Percentiles rank a stretch among this genome's conserved stretches.
These are phyloP conservation scores for Ganoderma lingzhi DNA, from an alignment of 1,284 basidiomycete species.

Conservation along the genomic window DNA sequence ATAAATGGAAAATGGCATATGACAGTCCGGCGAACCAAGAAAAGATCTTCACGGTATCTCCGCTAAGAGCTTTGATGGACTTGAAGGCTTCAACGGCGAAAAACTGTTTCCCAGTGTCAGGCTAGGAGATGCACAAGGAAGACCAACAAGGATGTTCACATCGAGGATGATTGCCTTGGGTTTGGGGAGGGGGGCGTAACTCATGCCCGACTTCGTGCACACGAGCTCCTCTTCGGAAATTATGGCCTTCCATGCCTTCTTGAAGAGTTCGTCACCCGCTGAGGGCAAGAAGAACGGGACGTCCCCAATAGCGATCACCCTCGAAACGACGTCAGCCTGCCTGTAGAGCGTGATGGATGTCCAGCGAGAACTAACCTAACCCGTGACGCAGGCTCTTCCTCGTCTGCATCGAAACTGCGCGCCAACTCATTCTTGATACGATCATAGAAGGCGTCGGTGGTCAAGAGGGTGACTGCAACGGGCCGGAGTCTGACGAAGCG, in stretches of 20 bases:
- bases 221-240: background rate
- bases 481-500: background rate
- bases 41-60: conserved; percentile 25
- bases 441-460: background rate
- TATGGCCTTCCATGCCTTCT: conserved; percentile 9
- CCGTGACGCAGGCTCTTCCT: background rate
- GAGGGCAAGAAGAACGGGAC: background rate
- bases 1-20: conserved; percentile 22
- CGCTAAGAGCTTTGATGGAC: conserved; percentile 7
- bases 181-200: conserved; percentile 11
- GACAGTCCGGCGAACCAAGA: conserved; percentile 25
- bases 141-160: no score
- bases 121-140: no score
- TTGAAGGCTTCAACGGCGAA: conserved; percentile 2
- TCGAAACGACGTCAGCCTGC: background rate
- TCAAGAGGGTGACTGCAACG: background rate
- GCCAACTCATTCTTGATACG: background rate
- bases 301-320: conserved; percentile 18
- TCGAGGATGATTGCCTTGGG: background rate
- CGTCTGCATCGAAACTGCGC: background rate
- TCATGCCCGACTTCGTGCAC: background rate
- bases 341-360: background rate
- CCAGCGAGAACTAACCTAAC: no score
- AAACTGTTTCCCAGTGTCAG: no score
- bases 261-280: background rate